Base-by-base conservation (phyloP, 345 rosid genomes). In the Hibiscus mutabilis region DNA sequence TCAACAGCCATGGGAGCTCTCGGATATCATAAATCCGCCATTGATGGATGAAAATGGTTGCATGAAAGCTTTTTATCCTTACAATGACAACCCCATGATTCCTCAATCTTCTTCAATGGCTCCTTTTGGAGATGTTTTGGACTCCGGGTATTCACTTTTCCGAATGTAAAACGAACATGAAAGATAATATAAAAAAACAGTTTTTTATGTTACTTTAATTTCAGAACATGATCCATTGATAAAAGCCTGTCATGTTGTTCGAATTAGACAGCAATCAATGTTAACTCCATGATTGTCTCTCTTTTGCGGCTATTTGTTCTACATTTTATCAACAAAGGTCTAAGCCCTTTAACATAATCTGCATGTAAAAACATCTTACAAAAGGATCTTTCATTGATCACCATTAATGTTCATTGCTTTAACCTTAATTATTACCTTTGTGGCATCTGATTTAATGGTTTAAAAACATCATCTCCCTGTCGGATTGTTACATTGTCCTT, bases 11-110 rank as follows among this genome's bases (percentile, higher is more conserved):
- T 82, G 84, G 86, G 84, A 86, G 73, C 86, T 89, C 52, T 76
- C 88, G 40, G 78, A 86, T 46, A 82, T 89, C 75, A 82, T 85
- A 74, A 80, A 79, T 29, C 77, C 80, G 63, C 85, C 84, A 31
- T 53, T 69, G 72, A 59, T 74, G 77, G 75, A n/a, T 68, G 84
- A 71, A 47, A 82, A 78, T 46, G 75, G 64, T 14, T 79, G 82
- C 86, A 78, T 83, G 84, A 82, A 73, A 73, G 52, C 68, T 1
- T 72, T 73, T n/a, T 71, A 73, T 75, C 74, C 80, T 12, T 63
- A 40, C 25, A 47, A 16, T 16, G 70, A 59, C 9, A 76, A 60
- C 40, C 27, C 68, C 53, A 44, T 65, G 55, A 65, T 44, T 44
- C 76, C 88, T 24, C 86, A 81, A 60, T 71, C 84, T 77, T 77